Base-by-base conservation (phyloP, 805 yeast species). In the Candida andamanensis region DNA sequence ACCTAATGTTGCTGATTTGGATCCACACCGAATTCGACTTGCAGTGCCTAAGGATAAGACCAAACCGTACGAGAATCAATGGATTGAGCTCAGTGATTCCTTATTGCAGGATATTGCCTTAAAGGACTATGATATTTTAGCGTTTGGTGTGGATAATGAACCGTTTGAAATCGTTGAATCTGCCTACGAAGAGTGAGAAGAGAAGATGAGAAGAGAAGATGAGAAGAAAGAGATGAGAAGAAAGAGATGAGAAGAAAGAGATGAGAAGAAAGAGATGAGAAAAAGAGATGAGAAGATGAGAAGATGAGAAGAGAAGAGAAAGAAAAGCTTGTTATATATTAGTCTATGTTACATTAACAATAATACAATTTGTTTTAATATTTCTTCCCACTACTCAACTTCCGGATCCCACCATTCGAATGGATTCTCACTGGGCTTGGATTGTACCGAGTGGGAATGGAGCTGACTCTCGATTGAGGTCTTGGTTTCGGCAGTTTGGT, bases 1-100 rank as follows among this genome's bases (percentile, higher is more conserved):
- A 33, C n/a, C n/a, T n/a, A n/a, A n/a, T n/a, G n/a, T n/a, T n/a
- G n/a, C n/a, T n/a, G n/a, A n/a, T n/a, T n/a, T n/a, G n/a, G n/a
- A n/a, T n/a, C n/a, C n/a, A n/a, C n/a, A n/a, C n/a, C n/a, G n/a
- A n/a, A n/a, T n/a, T n/a, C n/a, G n/a, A n/a, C 35, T 72, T 11
- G 78, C 73, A 0, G 32, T 58, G n/a, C 71, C 73, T 0, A 56
- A 54, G 30, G 69, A 67, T 36, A 52, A 47, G 18, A 53, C 52
- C 24, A 29, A 48, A 2, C 64, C 68, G 1, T 55, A 60, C 32
- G 52, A 45, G 6, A 60, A 58, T 35, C 44, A 52, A 30, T 63
- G 69, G 69, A 45, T 59, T 5, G 59, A 52, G 16, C 32, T 60
- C 8, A 35, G 36, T 6, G 53, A 51, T 19, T 59, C 59, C 16